These are phyloP conservation scores for Lasiosphaeriaceae sp. DNA, from an alignment of 495 filamentous ascomycete species.

Conservation along the genomic window DNA sequence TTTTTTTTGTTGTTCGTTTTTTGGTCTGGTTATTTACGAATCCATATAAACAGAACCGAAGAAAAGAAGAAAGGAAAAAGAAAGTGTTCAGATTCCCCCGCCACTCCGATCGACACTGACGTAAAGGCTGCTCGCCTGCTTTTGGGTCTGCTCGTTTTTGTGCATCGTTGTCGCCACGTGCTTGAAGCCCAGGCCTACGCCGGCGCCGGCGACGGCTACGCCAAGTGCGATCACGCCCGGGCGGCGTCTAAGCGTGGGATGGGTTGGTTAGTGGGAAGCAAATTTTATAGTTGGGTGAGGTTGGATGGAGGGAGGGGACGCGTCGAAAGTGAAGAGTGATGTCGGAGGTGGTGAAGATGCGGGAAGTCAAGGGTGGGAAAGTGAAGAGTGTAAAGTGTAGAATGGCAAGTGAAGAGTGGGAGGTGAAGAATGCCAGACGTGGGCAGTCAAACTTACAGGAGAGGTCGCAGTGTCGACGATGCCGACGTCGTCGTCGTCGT, in stretches of 20 bases:
- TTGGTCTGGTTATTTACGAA: too few species aligned
- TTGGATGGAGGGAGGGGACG: background rate
- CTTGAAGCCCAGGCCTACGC: conserved; percentile 22
- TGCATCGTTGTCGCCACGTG: conserved; percentile 28
- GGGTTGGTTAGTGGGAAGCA: background rate
- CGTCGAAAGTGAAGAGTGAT: background rate
- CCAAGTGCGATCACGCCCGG: conserved; percentile 26
- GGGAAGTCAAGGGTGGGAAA: too few species aligned
- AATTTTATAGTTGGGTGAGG: too few species aligned
- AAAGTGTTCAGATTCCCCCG: conserved; percentile 33
- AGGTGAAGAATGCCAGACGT: background rate
- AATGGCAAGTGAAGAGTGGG: background rate
- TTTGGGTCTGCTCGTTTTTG: conserved; percentile 40
- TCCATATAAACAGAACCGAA: too few species aligned
- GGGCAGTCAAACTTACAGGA: background rate
- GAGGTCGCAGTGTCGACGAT: background rate
- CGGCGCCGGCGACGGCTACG: conserved; percentile 19
- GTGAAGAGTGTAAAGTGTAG: background rate
- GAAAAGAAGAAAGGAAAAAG: too few species aligned
- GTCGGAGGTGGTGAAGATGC: too few species aligned
- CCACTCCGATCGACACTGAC: conserved; percentile 49
- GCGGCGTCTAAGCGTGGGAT: conserved; percentile 20
- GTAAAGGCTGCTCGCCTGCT: conserved; percentile 33
- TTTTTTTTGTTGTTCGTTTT: too few species aligned
- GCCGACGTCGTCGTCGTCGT: background rate